Percentiles rank a stretch among this genome's conserved stretches.
These are phyloP conservation scores for Jasminum sambac DNA, from an alignment of 257 asterid species.

Conservation along the genomic window DNA sequence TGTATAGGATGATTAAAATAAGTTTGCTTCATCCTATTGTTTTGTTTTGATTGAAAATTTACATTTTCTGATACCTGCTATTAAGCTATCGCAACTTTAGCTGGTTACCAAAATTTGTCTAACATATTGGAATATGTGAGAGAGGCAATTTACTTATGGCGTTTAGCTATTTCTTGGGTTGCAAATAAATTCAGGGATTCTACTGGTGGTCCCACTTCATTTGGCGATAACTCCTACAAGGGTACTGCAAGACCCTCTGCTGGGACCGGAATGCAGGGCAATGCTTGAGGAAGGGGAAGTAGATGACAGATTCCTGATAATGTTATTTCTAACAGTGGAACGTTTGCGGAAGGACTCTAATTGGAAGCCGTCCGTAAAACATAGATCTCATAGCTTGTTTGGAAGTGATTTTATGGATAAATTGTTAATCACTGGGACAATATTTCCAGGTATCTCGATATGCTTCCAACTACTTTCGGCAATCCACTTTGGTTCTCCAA, in stretches of 20 bases:
- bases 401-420: neutral
- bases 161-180: slow-evolving; percentile 13
- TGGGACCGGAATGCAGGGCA: slow-evolving; percentile 84
- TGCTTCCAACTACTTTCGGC: slow-evolving; percentile 84
- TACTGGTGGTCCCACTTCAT: slow-evolving; percentile 79
- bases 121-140: neutral
- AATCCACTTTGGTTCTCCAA: slow-evolving; percentile 90
- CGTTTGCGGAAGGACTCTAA: slow-evolving; percentile 70
- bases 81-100: neutral
- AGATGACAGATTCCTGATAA: slow-evolving; percentile 81
- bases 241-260: slow-evolving; percentile 81
- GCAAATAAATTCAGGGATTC: slow-evolving; percentile 42
- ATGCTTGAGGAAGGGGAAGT: slow-evolving; percentile 75
- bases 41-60: neutral
- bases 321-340: slow-evolving; percentile 80
- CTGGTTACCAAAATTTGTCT: neutral
- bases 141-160: slow-evolving; percentile 8
- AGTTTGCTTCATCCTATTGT: neutral
- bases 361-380: slow-evolving; percentile 81
- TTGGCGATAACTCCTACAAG: slow-evolving; percentile 93
- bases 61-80: neutral
- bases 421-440: slow-evolving; percentile 13
- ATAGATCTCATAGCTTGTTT: neutral
- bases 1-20: neutral
- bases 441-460: slow-evolving; percentile 71